Conservation (phyloP, 441 rosid genomes). For the Codiaeum variegatum region DNA sequence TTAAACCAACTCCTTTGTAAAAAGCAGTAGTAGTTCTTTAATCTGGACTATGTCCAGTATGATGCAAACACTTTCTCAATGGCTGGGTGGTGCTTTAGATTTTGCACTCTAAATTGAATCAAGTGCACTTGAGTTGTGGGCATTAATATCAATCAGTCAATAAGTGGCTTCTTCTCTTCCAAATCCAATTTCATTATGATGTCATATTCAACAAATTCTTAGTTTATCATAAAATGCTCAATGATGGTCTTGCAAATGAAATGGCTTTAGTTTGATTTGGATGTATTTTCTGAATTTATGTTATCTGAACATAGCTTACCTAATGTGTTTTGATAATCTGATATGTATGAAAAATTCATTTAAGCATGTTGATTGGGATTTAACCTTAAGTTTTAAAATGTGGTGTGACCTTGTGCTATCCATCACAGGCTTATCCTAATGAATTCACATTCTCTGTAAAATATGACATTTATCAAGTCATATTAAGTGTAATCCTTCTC, state of each 20-base stretch:
- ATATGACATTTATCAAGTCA: not conserved
- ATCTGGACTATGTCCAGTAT: not conserved
- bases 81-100: conserved; percentile 10
- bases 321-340: not conserved
- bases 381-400: not conserved
- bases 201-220: not conserved
- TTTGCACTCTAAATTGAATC: not conserved
- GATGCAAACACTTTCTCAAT: not conserved
- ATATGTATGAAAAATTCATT: too few relatives aligned
- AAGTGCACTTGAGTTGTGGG: not conserved
- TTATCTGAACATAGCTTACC: not conserved
- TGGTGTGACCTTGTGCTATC: not conserved
- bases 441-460: not conserved
- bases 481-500: not conserved
- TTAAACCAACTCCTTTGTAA: not conserved
- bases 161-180: not conserved
- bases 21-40: not conserved
- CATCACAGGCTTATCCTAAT: not conserved
- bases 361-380: not conserved
- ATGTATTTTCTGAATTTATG: not conserved
- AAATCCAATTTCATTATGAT: not conserved
- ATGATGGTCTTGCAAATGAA: not conserved
- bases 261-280: not conserved
- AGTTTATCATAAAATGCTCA: not conserved
- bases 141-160: not conserved